phyloP scores from a whole-genome alignment of 2,329 filamentous ascomycete species.

The Dactylellina drechsleri region DNA sequence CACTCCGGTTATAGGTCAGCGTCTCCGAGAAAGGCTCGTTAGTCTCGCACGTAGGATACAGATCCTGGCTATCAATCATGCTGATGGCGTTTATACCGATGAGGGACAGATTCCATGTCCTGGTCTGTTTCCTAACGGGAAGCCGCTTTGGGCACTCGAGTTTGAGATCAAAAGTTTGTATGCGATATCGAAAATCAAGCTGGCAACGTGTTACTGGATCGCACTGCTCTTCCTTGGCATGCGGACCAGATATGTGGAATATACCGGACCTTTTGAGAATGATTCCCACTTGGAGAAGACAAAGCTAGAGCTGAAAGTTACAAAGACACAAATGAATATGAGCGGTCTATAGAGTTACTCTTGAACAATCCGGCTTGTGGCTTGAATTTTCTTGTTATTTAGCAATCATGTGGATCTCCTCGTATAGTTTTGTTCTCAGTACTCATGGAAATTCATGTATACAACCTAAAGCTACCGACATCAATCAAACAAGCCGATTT shows the following conservation, averaged over 20 bases:
- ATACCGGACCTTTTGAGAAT: slow-evolving; percentile 10
- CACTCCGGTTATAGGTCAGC: slow-evolving; percentile 8
- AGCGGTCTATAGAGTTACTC: too few species aligned
- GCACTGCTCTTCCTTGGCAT: slow-evolving; percentile 14
- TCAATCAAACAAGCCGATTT: slow-evolving; percentile 14
- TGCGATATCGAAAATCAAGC: slow-evolving; percentile 7
- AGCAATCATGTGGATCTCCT: not conserved
- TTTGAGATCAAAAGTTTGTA: not conserved
- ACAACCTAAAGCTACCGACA: slow-evolving; percentile 1
- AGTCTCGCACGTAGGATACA: slow-evolving; percentile 6
- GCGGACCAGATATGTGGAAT: slow-evolving; percentile 12
- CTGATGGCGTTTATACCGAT: too few species aligned
- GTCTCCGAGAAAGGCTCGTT: slow-evolving; percentile 12
- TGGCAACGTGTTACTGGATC: slow-evolving; percentile 9
- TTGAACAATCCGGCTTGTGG: too few species aligned
- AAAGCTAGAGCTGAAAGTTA: not conserved
- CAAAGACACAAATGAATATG: too few species aligned
- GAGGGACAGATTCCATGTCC: too few species aligned
- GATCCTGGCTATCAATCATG: not conserved
- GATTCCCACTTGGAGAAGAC: slow-evolving; percentile 3
- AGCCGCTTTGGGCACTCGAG: too few species aligned
- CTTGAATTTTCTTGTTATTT: too few species aligned
- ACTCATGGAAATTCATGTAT: slow-evolving; percentile 8
- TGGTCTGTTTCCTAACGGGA: too few species aligned
- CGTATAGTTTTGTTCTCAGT: slow-evolving; percentile 8